Evolutionary conservation across 805 yeast genomes (phyloP).

Genomic region (Wickerhamomyces canadensis): DNA sequence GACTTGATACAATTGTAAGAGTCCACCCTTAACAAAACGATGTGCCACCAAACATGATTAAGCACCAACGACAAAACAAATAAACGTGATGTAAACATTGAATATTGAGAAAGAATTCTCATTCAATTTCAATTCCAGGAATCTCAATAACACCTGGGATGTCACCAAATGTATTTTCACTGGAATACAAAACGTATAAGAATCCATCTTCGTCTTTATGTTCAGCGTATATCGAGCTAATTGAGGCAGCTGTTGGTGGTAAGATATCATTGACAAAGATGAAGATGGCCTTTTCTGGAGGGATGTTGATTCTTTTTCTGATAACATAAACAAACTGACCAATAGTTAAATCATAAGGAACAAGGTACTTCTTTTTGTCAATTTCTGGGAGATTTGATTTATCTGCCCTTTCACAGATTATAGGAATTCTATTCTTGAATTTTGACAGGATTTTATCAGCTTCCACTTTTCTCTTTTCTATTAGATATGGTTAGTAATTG

Average conservation of each 20-base stretch:
- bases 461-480: conserved; percentile 91
- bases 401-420: conserved; percentile 93
- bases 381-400: conserved; percentile 93
- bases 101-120: too few relatives aligned
- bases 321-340: conserved; percentile 98
- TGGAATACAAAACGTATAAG: conserved; percentile 90
- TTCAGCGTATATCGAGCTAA: conserved; percentile 92
- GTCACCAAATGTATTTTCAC: conserved; percentile 92
- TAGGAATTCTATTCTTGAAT: conserved; percentile 91
- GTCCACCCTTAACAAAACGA: too few relatives aligned
- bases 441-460: conserved; percentile 85
- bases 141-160: background rate
- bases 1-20: too few relatives aligned
- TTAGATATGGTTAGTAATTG: conserved; percentile 7
- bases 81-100: too few relatives aligned
- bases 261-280: conserved; percentile 94
- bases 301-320: conserved; percentile 91
- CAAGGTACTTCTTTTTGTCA: conserved; percentile 95
- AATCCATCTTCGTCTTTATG: conserved; percentile 98
- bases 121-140: background rate
- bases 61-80: too few relatives aligned
- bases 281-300: conserved; percentile 96
- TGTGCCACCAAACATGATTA: too few relatives aligned
- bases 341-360: conserved; percentile 92
- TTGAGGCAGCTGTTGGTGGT: conserved; percentile 96